Evolutionary conservation across 768 basidiomycete species (phyloP), one percentile per base, ranked within the genome.

Genomic region (Favolaschia claudopus): DNA sequence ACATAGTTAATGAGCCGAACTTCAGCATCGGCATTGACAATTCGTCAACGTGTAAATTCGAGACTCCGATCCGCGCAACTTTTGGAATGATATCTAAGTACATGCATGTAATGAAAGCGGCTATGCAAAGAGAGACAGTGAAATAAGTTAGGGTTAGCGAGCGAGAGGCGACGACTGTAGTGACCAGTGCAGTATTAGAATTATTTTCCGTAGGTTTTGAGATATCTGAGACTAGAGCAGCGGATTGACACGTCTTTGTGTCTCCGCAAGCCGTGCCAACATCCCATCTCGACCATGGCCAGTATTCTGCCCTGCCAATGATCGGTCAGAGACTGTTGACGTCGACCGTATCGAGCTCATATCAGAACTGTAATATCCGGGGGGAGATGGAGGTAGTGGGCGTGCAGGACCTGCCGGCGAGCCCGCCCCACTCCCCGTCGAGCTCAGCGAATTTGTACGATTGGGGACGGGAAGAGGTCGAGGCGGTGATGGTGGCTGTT

Each of bases 131-230:
- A 52, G 43, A 27, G 32, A 45, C 22, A 56, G 38, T 13, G 34
- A 48, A 42, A 56, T 44, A 32, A 57, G 31, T 34, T 42, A n/a
- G 48, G 36, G 25, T n/a, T 1, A 25, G 19, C 7, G 28, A 40
- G 27, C 19, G 39, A 27, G 7, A 29, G 29, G n/a, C 24, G 5
- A n/a, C 20, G 32, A 43, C 33, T 31, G 29, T 38, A 37, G 34
- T 32, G 45, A 58, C 52, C 52, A 58, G 33, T 34, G 33, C n/a
- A 14, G 22, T 60, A 60, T 60, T 60, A 60, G 22, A 13, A 24
- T 60, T 53, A 1, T 24, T 25, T 40, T 38, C 36, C n/a, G 49
- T 39, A 31, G 49, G 49, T 51, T 22, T 31, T 7, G 13, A 9
- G 8, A 13, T n/a, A 25, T 17, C 25, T 12, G 5, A 5, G 7